Base-by-base conservation (phyloP, 805 yeast genomes). In the Yamadazyma nakazawae region DNA sequence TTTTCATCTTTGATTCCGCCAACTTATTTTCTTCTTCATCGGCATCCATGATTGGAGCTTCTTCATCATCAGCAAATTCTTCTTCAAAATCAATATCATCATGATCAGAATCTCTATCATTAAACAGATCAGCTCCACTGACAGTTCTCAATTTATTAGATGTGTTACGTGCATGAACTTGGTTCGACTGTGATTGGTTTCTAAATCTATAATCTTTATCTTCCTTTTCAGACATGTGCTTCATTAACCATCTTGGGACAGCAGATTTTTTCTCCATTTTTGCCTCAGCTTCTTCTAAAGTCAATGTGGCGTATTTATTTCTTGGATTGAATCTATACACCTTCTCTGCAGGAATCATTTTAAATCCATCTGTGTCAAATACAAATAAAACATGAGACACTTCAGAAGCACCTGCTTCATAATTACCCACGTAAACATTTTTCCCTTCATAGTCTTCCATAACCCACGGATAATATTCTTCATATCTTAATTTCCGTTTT, bases 31-130 rank as follows among this genome's bases (percentile, higher is more conserved):
- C 98, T 59, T 94, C 97, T 60, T 92, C 98, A 51, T 91, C 82
- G 40, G 97, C 97, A 59, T 92, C 98, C 75, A 92, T 81, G 49
- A 94, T 87, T 25, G 99, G 99, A 1, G 98, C 98, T 63, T 92
- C 99, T 69, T 94, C 99, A 64, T 94, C 99, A 65, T 94, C 99
- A 24, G 94, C 97, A 67, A 94, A 94, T 63, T 91, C 97, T 63
- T 94, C 98, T 56, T 94, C 97, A 59, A 76, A 92, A 67, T 92
- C 99, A 58, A 94, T 70, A 60, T 90, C 97, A 54, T 91, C 97
- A 53, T 87, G 89, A 48, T 89, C 96, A 10, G 89, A 84, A 54
- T 82, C 88, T 50, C 81, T 60, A 35, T 72, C 79, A 48, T 69
- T 76, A 55, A 55, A 64, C 67, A 69, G 59, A 16, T 63, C 59